Evolutionary conservation across 768 basidiomycete genomes (phyloP), one percentile per base, ranked within the genome.

Genomic region (Inosperma sp.): DNA sequence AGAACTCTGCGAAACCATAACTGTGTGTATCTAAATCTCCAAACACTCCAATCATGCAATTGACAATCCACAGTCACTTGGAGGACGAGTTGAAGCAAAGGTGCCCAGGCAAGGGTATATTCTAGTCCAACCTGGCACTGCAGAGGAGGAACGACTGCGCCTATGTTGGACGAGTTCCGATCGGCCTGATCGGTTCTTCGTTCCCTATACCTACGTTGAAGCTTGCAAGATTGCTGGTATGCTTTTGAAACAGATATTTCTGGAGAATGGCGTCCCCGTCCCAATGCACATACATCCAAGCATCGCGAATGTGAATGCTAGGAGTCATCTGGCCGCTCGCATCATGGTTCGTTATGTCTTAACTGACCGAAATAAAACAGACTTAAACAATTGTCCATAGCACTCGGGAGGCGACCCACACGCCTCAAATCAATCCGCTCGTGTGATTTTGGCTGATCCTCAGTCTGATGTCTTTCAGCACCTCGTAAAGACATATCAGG

Each of bases 141-240:
- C 76, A 0, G 88, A 91, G 65, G 86, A 82, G 58, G 80, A 84
- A 55, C 86, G 88, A 19, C 82, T 91, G 35, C 79, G 83, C 34
- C 68, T 81, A 25, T 89, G 87, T 56, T 90, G 88, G 88, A 74
- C 73, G 21, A 80, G 74, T 50, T 45, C 68, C 2, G 86, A 89
- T 56, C 72, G 88, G 50, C 88, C 88, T 6, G 84, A 87, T 23
- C 72, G 88, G 49, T 77, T 80, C 62, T 86, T 91, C 55, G 88
- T 90, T 36, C 88, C 88, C 7, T 84, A 84, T 63, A 86, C 86
- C 43, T 91, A 81, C 61, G 80, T 91, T 13, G 86, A 89, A 30
- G 85, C 88, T n/a, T 90, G 88, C 70, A 88, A 86, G 65, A 78
- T 84, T n/a, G 79, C 81, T 0, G 83, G 84, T 10, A 81, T 80